Base-by-base conservation (phyloP, 495 filamentous ascomycete genomes). In the Neurospora sp. region DNA sequence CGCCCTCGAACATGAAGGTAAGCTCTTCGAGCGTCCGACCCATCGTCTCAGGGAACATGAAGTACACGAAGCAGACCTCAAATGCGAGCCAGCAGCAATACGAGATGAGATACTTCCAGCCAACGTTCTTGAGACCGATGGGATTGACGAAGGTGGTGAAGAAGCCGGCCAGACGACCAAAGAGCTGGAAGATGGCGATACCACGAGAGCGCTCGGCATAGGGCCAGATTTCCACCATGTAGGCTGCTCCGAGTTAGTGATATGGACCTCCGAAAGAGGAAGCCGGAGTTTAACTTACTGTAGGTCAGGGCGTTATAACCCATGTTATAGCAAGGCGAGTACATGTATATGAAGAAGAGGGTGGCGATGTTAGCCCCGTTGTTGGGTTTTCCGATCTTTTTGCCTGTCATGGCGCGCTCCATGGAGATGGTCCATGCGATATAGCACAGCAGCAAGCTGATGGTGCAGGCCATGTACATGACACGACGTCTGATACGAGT, bases 271-370 rank as follows among this genome's bases (percentile, higher is more conserved):
- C 27, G 37, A 9, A 59, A 9, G 16, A 16, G 12, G 3, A 3
- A 16, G 69, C 35, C 5, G 53, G 14, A 8, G 31, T 7, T n/a
- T 5, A 68, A 71, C 82, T 80, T 76, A 89, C 87, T 90, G 77
- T 90, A 91, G 1, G 89, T 89, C 42, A 91, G 81, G 41, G 89
- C 89, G 71, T 91, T 91, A 75, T 91, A 90, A n/a, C 88, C 89
- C 71, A 91, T 83, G 74, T 85, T 91, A 73, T 91, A 91, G 74
- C 86, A 87, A 3, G 89, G 89, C 1, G 84, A 85, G 76, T 91
- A 91, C 37, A 82, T 80, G 74, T 89, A 92, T 73, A 89, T 89
- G 73, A 89, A 90, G 82, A 91, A 88, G 35, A 87, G 75, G 22
- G 82, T 83, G 12, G 85, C 85, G 14, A 87, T 74, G 61, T 80